Percentiles rank a stretch among this genome's conserved stretches.
Conservation (phyloP, 768 basidiomycete species). For the Dacryopinax primogenitus region DNA sequence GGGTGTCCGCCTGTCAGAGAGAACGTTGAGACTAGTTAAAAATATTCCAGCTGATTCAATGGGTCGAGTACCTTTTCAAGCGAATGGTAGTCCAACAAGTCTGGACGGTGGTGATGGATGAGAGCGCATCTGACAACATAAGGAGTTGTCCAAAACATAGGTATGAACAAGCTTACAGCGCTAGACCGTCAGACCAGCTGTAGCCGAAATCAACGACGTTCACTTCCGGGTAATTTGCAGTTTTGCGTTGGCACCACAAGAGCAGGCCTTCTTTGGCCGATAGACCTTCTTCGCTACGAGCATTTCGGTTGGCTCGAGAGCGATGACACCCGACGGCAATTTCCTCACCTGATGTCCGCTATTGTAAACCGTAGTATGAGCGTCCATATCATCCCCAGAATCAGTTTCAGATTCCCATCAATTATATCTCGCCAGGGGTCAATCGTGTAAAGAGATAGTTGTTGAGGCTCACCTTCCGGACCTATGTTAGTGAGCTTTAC, state of each 20-base stretch:
- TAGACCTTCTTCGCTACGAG: slow-evolving; percentile 86
- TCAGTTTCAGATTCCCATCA: slow-evolving; percentile 95
- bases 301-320: background rate
- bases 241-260: slow-evolving; percentile 97
- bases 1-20: slow-evolving; percentile 49
- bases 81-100: slow-evolving; percentile 77
- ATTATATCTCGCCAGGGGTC: slow-evolving; percentile 64
- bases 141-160: background rate
- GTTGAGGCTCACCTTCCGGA: slow-evolving; percentile 56
- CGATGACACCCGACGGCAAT: slow-evolving; percentile 11
- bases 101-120: slow-evolving; percentile 94
- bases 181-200: slow-evolving; percentile 91
- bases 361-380: slow-evolving; percentile 95
- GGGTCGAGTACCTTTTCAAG: slow-evolving; percentile 54
- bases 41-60: background rate
- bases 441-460: slow-evolving; percentile 1
- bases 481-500: slow-evolving; percentile 97
- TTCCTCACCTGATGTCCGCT: slow-evolving; percentile 91
- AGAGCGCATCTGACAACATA: slow-evolving; percentile 70
- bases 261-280: slow-evolving; percentile 95
- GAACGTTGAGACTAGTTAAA: slow-evolving; percentile 15
- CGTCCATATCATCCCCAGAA: slow-evolving; percentile 99
- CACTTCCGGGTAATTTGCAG: slow-evolving; percentile 78
- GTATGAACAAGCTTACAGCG: slow-evolving; percentile 50
- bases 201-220: slow-evolving; percentile 85